These are phyloP conservation scores for Theobroma cacao DNA, from an alignment of 345 rosid genomes.

Conservation along the genomic window DNA sequence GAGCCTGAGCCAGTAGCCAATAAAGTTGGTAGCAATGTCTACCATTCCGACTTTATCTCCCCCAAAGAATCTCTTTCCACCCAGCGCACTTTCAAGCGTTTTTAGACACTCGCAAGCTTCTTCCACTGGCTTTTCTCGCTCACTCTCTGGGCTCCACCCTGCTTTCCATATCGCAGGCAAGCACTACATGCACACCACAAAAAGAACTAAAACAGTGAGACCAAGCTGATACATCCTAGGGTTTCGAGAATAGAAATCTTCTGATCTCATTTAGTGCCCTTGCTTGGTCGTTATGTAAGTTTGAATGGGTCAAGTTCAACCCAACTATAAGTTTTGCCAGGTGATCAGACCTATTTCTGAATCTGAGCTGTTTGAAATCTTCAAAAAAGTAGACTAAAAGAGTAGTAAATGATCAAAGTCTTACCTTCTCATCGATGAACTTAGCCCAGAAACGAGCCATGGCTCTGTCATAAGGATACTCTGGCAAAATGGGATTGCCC, in stretches of 20 bases:
- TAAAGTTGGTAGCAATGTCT: slow-evolving; percentile 13
- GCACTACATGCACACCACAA: background rate
- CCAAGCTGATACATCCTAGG: no score
- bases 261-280: no score
- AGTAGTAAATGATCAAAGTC: no score
- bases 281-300: no score
- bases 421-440: slow-evolving; percentile 33
- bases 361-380: no score
- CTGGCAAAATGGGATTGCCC: slow-evolving; percentile 35
- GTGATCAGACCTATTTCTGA: no score
- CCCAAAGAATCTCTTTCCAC: slow-evolving; percentile 15
- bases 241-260: no score
- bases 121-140: slow-evolving; percentile 3
- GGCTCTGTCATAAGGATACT: slow-evolving; percentile 37
- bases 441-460: slow-evolving; percentile 41
- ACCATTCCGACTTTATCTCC: background rate
- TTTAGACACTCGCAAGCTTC: slow-evolving; percentile 9
- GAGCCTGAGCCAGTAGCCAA: slow-evolving; percentile 5
- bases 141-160: background rate
- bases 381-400: no score
- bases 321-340: no score
- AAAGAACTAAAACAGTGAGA: background rate
- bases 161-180: background rate
- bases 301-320: no score
- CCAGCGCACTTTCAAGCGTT: slow-evolving; percentile 16